Percentiles rank a stretch among this genome's conserved stretches.
These are phyloP conservation scores for Solanum chacoense DNA, from an alignment of 305 asterid species.

Conservation along the genomic window DNA sequence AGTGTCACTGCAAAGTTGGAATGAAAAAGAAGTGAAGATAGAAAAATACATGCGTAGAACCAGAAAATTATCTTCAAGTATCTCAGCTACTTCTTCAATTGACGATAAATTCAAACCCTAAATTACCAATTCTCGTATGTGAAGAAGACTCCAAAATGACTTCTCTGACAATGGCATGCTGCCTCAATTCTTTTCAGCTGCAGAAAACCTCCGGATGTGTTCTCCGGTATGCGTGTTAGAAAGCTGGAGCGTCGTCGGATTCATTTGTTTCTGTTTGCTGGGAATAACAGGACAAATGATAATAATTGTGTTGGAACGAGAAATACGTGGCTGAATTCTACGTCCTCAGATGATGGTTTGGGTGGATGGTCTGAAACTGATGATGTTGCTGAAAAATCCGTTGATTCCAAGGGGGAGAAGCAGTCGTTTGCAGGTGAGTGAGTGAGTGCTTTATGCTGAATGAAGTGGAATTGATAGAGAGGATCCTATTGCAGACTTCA, in stretches of 20 bases:
- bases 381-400: neutral
- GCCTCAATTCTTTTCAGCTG: neutral
- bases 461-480: neutral
- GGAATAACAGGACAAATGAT: neutral
- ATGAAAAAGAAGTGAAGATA: too few relatives aligned
- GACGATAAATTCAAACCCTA: neutral
- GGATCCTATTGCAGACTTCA: neutral
- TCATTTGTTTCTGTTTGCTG: too few relatives aligned
- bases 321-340: neutral
- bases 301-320: neutral
- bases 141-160: neutral
- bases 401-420: neutral
- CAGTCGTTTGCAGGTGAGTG: neutral
- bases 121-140: too few relatives aligned
- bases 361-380: neutral
- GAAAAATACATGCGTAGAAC: too few relatives aligned
- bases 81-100: too few relatives aligned
- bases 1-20: neutral
- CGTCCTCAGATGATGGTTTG: neutral
- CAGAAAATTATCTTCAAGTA: too few relatives aligned
- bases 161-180: neutral
- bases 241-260: neutral
- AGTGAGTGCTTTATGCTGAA: neutral
- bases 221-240: neutral
- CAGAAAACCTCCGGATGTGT: neutral